Base-by-base conservation (phyloP, 1,284 basidiomycete genomes). In the Cystobasidiaceae sp. region DNA sequence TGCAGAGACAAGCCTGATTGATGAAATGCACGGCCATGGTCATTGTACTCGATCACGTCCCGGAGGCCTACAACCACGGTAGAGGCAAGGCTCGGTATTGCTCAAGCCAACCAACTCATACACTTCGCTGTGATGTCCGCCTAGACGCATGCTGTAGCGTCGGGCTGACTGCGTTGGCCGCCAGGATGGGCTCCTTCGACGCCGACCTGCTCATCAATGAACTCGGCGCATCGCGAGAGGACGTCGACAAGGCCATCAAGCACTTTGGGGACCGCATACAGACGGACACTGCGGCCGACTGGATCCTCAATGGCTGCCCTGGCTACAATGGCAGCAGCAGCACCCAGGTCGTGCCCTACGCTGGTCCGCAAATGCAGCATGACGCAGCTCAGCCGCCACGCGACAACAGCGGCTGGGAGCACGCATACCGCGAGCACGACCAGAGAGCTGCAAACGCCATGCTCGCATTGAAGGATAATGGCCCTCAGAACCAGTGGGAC, bases 281-380 rank as follows among this genome's bases (percentile, higher is more conserved):
- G 8, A 30, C 37, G 8, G 51, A 56, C 3, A 19, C 23, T 15
- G 52, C 52, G 21, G 51, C 49, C 39, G 32, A 46, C 52, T 64
- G 52, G 43, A 64, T 64, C 13, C 48, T 64, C 43, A 33, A 64
- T 2, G 61, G 61, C 21, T 55, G 41, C 32, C 61, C 61, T 8
- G 51, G 51, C 11, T 49, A 64, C 32, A 34, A 48, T 28, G 34
- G 30, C 54, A 41, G 21, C 5, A 39, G n/a, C 19, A 27, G 17
- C 54, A n/a, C n/a, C n/a, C n/a, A 56, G n/a, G 41, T 56, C 23
- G 54, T 56, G 21, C 54, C 54, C 19, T 56, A 44, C 23, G 50
- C 32, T 2, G 33, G 50, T 11, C 30, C 32, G 15, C 50, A 52
- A 19, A 17, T 19, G 15, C 50, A 37, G n/a, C 50, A 9, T 52